These are phyloP conservation scores for Tolypocladium ovalisporum DNA, from an alignment of 2,329 filamentous ascomycete genomes.

Conservation along the genomic window DNA sequence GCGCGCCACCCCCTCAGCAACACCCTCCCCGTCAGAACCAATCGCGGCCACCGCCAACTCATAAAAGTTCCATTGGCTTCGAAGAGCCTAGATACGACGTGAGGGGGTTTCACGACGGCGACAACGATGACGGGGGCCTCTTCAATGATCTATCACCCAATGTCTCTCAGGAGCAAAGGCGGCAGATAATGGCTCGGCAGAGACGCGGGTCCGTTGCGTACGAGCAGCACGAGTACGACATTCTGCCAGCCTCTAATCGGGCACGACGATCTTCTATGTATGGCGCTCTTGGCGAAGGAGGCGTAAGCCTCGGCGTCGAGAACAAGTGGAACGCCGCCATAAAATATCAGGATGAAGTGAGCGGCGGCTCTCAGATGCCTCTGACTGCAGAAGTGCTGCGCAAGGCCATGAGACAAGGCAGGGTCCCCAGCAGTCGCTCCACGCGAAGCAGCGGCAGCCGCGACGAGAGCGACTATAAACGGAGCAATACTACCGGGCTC, in stretches of 20 bases:
- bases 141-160: slow-evolving; percentile 28
- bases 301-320: slow-evolving; percentile 21
- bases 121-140: slow-evolving; percentile 21
- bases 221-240: slow-evolving; percentile 25
- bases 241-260: slow-evolving; percentile 25
- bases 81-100: background rate
- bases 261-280: slow-evolving; percentile 31
- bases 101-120: slow-evolving; percentile 11
- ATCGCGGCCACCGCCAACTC: slow-evolving; percentile 17
- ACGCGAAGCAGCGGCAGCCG: slow-evolving; percentile 49
- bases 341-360: slow-evolving; percentile 42
- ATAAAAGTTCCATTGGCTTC: slow-evolving; percentile 21
- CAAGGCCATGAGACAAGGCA: slow-evolving; percentile 34
- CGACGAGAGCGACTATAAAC: slow-evolving; percentile 53
- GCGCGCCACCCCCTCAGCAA: slow-evolving; percentile 15
- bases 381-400: slow-evolving; percentile 47
- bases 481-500: slow-evolving; percentile 50
- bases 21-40: slow-evolving; percentile 13
- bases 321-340: slow-evolving; percentile 27
- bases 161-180: slow-evolving; percentile 20
- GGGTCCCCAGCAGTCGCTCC: slow-evolving; percentile 40
- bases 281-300: slow-evolving; percentile 19
- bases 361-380: slow-evolving; percentile 30
- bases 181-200: slow-evolving; percentile 19
- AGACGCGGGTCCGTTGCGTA: slow-evolving; percentile 25